phyloP scores from a whole-genome alignment of 2,329 filamentous ascomycete genomes.

The Pseudohalonectria lignicola region DNA sequence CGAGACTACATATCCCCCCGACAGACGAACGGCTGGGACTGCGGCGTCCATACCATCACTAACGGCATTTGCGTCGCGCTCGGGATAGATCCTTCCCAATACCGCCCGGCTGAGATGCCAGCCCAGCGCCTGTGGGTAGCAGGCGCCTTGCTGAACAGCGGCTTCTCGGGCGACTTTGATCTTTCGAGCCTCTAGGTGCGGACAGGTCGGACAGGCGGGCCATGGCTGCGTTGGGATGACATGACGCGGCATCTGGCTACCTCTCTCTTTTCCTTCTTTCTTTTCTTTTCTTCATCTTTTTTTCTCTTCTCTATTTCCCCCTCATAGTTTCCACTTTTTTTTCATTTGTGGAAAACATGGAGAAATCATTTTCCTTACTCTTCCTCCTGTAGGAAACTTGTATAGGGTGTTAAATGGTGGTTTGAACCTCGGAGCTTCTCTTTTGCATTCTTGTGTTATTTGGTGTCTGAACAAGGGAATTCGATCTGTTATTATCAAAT shows the following conservation, averaged over 20 bases:
- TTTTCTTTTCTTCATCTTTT: not conserved
- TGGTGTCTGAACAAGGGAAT: too few relatives aligned
- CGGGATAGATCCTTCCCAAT: constrained; percentile 39
- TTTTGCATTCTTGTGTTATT: too few relatives aligned
- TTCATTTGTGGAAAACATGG: too few relatives aligned
- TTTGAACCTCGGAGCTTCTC: too few relatives aligned
- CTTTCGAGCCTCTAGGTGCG: constrained; percentile 23
- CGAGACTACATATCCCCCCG: constrained; percentile 35
- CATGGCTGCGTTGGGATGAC: not conserved
- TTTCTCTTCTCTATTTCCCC: not conserved
- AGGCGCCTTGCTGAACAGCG: constrained; percentile 54
- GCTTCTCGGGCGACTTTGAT: constrained; percentile 50
- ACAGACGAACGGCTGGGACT: constrained; percentile 62
- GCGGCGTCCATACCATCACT: constrained; percentile 66
- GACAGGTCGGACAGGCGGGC: not conserved
- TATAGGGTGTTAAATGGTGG: too few relatives aligned
- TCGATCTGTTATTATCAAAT: too few relatives aligned
- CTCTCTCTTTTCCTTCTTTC: not conserved
- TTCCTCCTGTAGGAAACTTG: too few relatives aligned
- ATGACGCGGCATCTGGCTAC: not conserved
- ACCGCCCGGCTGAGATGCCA: constrained; percentile 42
- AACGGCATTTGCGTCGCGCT: constrained; percentile 56
- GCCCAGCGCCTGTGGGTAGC: constrained; percentile 52
- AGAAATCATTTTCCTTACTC: too few relatives aligned
- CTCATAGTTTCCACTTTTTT: not conserved